Evolutionary conservation across 441 rosid genomes (phyloP).

Genomic region (Theobroma grandiflorum): DNA sequence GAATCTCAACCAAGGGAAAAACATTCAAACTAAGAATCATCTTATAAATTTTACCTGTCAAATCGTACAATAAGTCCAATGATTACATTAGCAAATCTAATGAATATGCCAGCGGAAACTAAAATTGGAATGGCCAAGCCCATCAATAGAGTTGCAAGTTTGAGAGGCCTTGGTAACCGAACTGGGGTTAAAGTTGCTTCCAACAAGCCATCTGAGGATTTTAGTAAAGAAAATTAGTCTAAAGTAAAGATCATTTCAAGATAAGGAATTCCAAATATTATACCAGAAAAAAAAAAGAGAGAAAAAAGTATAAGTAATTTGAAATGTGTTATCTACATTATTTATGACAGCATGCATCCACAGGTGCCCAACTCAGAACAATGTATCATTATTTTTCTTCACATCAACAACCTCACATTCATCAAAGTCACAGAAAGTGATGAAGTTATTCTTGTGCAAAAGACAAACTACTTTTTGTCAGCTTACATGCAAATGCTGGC

Average conservation of each 20-base stretch:
- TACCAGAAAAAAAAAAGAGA: background rate
- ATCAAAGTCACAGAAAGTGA: constrained; percentile 21
- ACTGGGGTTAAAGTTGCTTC: constrained; percentile 94
- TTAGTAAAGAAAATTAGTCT: constrained; percentile 28
- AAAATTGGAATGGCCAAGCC: constrained; percentile 78
- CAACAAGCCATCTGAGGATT: constrained; percentile 66
- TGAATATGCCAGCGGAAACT: constrained; percentile 74
- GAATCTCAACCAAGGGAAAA: constrained; percentile 15
- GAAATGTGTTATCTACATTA: constrained; percentile 11
- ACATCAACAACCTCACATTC: too few species aligned
- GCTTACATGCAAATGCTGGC: constrained; percentile 97
- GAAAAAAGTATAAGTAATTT: background rate
- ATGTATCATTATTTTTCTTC: constrained; percentile 12
- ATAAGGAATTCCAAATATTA: constrained; percentile 10
- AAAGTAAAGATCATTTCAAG: constrained; percentile 22
- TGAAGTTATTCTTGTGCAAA: constrained; percentile 17
- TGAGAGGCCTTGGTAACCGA: constrained; percentile 89
- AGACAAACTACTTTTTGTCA: constrained; percentile 22
- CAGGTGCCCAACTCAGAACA: constrained; percentile 21
- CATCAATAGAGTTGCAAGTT: constrained; percentile 82
- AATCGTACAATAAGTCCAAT: constrained; percentile 77
- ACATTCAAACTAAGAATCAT: constrained; percentile 4
- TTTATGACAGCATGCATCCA: constrained; percentile 19
- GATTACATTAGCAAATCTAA: constrained; percentile 60
- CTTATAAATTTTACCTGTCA: constrained; percentile 63